Evolutionary conservation across 768 basidiomycete genomes (phyloP).

Genomic region (Lyophyllum atratum): DNA sequence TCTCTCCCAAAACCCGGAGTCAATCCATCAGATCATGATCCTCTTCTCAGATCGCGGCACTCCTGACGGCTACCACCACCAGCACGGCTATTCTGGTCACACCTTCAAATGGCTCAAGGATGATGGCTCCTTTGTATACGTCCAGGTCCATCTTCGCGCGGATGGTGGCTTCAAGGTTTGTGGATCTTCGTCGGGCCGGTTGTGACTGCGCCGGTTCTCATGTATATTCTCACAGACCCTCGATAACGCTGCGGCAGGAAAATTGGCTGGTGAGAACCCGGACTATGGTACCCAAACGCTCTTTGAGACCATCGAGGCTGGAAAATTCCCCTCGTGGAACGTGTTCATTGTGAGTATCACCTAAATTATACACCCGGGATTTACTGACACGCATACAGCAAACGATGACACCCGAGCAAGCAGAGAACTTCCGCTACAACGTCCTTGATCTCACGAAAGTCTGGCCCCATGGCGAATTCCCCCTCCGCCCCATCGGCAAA

Average conservation of each 20-base stretch:
- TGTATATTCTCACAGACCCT: conserved; percentile 57
- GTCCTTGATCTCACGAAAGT: conserved; percentile 90
- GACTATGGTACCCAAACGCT: conserved; percentile 84
- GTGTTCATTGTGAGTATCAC: conserved; percentile 70
- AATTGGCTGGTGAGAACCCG: conserved; percentile 72
- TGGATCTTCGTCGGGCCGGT: background rate
- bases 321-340: conserved; percentile 85
- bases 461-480: conserved; percentile 87
- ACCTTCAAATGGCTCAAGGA: conserved; percentile 87
- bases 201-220: background rate
- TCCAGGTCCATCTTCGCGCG: conserved; percentile 80
- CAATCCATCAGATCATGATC: conserved; percentile 87
- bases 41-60: conserved; percentile 95
- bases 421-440: conserved; percentile 88
- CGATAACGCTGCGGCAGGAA: conserved; percentile 62
- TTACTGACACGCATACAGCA: conserved; percentile 47
- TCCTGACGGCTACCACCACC: conserved; percentile 82
- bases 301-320: conserved; percentile 80
- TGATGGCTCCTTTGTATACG: conserved; percentile 83
- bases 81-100: conserved; percentile 95
- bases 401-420: conserved; percentile 92
- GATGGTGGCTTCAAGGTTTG: conserved; percentile 81
- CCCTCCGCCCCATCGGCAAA: conserved; percentile 87
- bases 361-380: background rate
- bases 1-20: conserved; percentile 84